phyloP scores from a whole-genome alignment of 257 asterid species.

The Solanum bulbocastanum region DNA sequence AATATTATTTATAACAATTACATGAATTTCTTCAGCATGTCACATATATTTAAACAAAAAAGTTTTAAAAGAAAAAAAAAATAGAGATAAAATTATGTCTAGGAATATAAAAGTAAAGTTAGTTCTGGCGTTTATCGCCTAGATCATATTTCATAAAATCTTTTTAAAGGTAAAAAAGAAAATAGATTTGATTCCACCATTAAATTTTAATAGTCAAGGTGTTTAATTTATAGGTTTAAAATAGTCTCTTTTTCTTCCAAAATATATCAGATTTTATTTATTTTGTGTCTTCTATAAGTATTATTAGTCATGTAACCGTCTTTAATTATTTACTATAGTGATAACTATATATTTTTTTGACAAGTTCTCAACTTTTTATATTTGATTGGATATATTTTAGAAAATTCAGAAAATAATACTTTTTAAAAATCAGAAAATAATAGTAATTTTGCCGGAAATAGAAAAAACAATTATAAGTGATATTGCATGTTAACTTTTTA shows the following conservation, averaged over 20 bases:
- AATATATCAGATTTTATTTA: no score
- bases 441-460: not conserved
- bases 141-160: not conserved
- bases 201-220: not conserved
- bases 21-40: not conserved
- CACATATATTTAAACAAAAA: not conserved
- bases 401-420: no score
- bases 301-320: no score
- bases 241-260: not conserved
- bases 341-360: no score
- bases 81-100: not conserved
- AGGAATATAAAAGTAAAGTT: not conserved
- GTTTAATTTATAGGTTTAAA: not conserved
- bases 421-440: not conserved
- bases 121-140: not conserved
- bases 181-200: no score
- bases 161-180: not conserved
- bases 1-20: not conserved
- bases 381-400: no score
- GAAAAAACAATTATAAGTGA: no score
- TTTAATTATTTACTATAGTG: no score
- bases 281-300: no score
- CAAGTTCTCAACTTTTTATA: not conserved
- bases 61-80: not conserved
- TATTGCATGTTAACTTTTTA: not conserved